These are phyloP conservation scores for Protostelium mycophagum DNA, from an alignment of 78 protist genomes.

Conservation along the genomic window DNA sequence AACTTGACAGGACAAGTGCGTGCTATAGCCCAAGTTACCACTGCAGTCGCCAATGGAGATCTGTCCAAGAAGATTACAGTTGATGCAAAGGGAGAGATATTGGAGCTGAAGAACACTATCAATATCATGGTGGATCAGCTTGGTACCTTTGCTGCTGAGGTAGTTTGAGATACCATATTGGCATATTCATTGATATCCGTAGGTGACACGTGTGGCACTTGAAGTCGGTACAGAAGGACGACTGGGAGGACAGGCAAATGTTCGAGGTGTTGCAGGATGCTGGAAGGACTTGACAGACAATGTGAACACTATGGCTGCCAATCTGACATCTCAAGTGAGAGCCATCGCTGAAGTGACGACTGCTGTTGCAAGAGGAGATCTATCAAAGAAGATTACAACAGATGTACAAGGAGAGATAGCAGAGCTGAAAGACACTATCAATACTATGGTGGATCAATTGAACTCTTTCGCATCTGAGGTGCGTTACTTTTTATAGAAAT, in stretches of 20 bases:
- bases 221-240: conserved; percentile 69
- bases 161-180: too few species aligned
- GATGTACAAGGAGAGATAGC: conserved; percentile 51
- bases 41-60: conserved; percentile 56
- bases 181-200: too few species aligned
- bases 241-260: conserved; percentile 65
- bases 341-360: conserved; percentile 60
- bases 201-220: conserved; percentile 50
- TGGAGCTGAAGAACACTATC: conserved; percentile 43
- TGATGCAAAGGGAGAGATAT: conserved; percentile 43
- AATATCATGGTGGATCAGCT: conserved; percentile 65
- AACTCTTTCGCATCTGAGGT: conserved; percentile 38
- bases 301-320: conserved; percentile 69
- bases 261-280: conserved; percentile 48
- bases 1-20: conserved; percentile 55
- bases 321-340: conserved; percentile 57
- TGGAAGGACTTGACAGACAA: conserved; percentile 69
- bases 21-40: conserved; percentile 44
- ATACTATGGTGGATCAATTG: conserved; percentile 59
- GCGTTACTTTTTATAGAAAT: conserved; percentile 21
- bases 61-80: conserved; percentile 39
- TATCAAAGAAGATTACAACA: conserved; percentile 46
- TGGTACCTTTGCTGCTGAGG: conserved; percentile 30
- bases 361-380: conserved; percentile 51
- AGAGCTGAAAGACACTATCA: conserved; percentile 20